Percentiles rank a stretch among this genome's conserved stretches.
Conservation (phyloP, 2,329 filamentous ascomycete species). For the Pyrenophora seminiperda region DNA sequence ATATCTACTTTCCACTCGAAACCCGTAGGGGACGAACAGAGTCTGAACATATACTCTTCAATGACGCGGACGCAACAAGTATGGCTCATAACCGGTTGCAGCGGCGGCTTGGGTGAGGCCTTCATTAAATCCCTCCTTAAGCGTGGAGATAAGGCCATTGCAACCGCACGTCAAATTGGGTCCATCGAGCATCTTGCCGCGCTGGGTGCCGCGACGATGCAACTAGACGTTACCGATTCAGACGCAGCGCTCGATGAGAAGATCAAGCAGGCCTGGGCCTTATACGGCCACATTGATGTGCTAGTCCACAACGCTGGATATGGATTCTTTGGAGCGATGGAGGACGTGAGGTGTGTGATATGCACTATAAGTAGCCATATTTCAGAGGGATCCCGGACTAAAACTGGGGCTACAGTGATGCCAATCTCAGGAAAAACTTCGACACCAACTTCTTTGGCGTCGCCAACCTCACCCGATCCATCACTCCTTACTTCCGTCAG, state of each 20-base stretch:
- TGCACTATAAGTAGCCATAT: no score
- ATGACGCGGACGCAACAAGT: no score
- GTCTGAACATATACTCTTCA: no score
- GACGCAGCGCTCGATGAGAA: neutral
- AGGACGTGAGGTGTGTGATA: neutral
- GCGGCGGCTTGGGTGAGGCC: constrained; percentile 57
- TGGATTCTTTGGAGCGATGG: neutral
- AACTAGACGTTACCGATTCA: neutral
- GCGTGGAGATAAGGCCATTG: neutral
- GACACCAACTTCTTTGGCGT: constrained; percentile 9
- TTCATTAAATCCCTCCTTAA: constrained; percentile 13
- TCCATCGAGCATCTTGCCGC: neutral
- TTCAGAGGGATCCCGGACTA: neutral
- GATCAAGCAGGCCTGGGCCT: constrained; percentile 15
- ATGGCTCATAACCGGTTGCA: constrained; percentile 61
- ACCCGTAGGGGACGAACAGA: no score
- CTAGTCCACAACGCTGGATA: constrained; percentile 29
- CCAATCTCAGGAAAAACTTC: constrained; percentile 3
- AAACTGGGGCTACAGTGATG: neutral
- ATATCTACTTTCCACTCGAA: no score
- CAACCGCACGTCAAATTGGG: neutral
- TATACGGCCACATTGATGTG: constrained; percentile 32
- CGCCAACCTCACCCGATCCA: constrained; percentile 43
- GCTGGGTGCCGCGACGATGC: neutral
- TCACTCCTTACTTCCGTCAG: constrained; percentile 20